Conservation (phyloP, 208 protist genomes). For the Trypanosoma boissoni region DNA sequence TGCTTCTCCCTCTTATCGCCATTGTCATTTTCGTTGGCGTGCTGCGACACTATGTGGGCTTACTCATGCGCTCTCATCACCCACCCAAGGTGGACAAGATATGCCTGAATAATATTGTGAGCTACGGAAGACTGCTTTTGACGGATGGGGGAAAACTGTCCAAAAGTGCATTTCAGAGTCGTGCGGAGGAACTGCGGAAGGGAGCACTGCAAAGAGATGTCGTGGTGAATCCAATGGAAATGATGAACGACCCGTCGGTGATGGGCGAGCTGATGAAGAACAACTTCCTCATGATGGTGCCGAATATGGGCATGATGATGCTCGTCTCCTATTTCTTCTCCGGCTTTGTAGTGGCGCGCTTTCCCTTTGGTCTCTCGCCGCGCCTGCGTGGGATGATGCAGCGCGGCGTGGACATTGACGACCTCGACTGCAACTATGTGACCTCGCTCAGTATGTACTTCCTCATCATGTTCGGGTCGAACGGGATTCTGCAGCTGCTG, state of each 20-base stretch:
- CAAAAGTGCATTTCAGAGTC: constrained; percentile 48
- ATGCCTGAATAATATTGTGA: constrained; percentile 66
- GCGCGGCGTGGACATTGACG: constrained; percentile 92
- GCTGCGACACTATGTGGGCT: constrained; percentile 83
- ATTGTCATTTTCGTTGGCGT: constrained; percentile 93
- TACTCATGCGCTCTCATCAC: constrained; percentile 52
- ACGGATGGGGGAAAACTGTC: constrained; percentile 53
- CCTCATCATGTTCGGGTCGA: constrained; percentile 93
- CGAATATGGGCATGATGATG: constrained; percentile 95
- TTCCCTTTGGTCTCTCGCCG: constrained; percentile 94
- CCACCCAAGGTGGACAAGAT: constrained; percentile 53
- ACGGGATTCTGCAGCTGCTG: constrained; percentile 91
- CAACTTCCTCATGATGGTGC: constrained; percentile 92
- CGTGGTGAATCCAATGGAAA: constrained; percentile 88
- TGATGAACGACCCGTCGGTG: constrained; percentile 89
- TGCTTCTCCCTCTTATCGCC: constrained; percentile 93
- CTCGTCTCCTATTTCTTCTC: constrained; percentile 96
- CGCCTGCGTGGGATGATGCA: constrained; percentile 95
- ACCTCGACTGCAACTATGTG: constrained; percentile 94
- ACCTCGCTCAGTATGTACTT: constrained; percentile 96
- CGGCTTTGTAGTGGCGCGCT: constrained; percentile 95
- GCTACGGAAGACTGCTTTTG: constrained; percentile 63
- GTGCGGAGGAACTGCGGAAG: constrained; percentile 51
- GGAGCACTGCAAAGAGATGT: constrained; percentile 62
- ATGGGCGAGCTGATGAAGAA: constrained; percentile 95